These are phyloP conservation scores for Peniophora sp. DNA, from an alignment of 1,284 basidiomycete genomes.

Conservation along the genomic window DNA sequence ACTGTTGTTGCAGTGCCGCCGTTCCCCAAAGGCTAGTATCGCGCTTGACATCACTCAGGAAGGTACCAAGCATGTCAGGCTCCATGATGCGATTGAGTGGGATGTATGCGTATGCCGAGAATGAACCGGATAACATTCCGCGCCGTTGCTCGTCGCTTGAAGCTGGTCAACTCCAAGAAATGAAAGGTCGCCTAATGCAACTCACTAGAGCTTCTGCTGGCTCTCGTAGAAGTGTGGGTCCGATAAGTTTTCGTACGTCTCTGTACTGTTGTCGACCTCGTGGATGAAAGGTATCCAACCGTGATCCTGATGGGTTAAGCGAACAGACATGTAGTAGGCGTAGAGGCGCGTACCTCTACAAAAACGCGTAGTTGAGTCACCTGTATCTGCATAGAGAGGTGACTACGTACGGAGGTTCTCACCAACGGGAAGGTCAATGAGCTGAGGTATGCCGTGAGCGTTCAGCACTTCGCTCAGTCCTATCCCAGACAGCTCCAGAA, in stretches of 20 bases:
- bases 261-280: neutral
- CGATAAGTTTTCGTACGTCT: neutral
- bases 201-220: slow-evolving; percentile 2
- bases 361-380: too few species aligned
- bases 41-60: neutral
- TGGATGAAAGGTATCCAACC: neutral
- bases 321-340: too few species aligned
- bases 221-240: neutral
- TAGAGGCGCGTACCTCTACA: too few species aligned
- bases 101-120: slow-evolving; percentile 1
- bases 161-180: too few species aligned
- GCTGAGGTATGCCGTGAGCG: neutral
- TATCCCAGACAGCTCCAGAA: slow-evolving; percentile 6
- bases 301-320: neutral
- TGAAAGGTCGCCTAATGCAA: too few species aligned
- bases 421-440: slow-evolving; percentile 4
- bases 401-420: slow-evolving; percentile 5
- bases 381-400: too few species aligned
- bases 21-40: neutral
- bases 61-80: neutral
- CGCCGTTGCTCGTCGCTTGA: slow-evolving; percentile 1
- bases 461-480: neutral
- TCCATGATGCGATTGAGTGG: neutral
- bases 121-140: slow-evolving; percentile 2
- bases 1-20: neutral